Evolutionary conservation across 2,329 filamentous ascomycete genomes (phyloP).

Genomic region (Pestalotiopsis sp.): DNA sequence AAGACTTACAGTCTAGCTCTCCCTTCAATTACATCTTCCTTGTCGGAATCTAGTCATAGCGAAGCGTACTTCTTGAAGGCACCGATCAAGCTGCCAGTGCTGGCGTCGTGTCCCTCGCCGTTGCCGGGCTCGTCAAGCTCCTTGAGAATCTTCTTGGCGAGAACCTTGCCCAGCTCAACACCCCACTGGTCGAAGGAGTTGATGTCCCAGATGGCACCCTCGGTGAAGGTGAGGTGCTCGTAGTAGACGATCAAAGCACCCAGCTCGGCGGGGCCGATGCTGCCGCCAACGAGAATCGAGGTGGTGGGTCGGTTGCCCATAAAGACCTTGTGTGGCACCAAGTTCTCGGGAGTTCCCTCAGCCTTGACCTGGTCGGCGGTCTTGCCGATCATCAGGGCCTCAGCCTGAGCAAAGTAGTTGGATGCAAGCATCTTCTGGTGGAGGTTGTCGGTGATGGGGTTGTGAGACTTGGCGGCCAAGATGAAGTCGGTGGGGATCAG

Average conservation of each 20-base stretch:
- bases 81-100: constrained; percentile 85
- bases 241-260: constrained; percentile 98
- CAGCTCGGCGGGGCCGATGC: constrained; percentile 91
- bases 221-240: constrained; percentile 96
- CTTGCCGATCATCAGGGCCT: constrained; percentile 91
- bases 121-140: constrained; percentile 83
- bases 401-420: constrained; percentile 88
- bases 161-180: constrained; percentile 93
- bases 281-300: constrained; percentile 83
- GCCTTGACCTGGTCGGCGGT: constrained; percentile 77
- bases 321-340: constrained; percentile 99
- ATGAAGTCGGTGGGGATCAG: constrained; percentile 98
- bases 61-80: constrained; percentile 81
- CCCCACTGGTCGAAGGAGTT: constrained; percentile 99
- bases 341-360: constrained; percentile 71
- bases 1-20: constrained; percentile 8
- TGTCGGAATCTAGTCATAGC: constrained; percentile 38
- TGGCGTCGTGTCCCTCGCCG: constrained; percentile 77
- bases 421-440: constrained; percentile 96
- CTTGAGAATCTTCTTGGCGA: constrained; percentile 87
- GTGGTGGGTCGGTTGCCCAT: constrained; percentile 96
- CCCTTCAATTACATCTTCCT: too few relatives aligned
- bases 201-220: constrained; percentile 98
- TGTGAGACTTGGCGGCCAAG: constrained; percentile 93
- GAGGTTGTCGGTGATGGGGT: constrained; percentile 87